A percentile compares a stretch with the other conserved stretches of the same genome.
phyloP scores from a whole-genome alignment of 768 basidiomycete genomes.

The Pleurotus pulmonarius region DNA sequence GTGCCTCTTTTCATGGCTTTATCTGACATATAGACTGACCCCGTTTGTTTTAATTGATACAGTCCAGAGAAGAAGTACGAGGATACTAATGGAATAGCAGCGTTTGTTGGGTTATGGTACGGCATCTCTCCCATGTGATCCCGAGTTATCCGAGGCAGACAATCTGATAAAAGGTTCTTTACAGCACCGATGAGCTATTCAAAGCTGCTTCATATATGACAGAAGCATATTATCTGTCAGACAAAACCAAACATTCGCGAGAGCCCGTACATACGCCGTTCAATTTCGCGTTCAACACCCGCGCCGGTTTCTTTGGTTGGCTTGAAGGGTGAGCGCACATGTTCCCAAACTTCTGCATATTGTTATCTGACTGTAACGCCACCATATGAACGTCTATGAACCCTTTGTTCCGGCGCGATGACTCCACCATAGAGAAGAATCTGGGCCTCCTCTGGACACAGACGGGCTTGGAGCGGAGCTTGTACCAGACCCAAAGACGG shows the following conservation, averaged over 20 bases:
- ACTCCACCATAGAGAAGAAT: background rate
- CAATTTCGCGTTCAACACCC: slow-evolving; percentile 61
- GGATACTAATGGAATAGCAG: slow-evolving; percentile 61
- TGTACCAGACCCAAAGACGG: slow-evolving; percentile 4
- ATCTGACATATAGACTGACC: background rate
- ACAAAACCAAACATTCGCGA: slow-evolving; percentile 27
- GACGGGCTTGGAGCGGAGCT: background rate
- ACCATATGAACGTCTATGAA: background rate
- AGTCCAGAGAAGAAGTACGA: slow-evolving; percentile 67
- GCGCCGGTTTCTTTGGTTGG: slow-evolving; percentile 66
- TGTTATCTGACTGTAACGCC: background rate
- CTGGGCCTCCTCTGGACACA: background rate
- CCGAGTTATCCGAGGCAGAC: background rate
- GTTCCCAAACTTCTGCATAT: too few species aligned
- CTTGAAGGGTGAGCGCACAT: slow-evolving; percentile 44
- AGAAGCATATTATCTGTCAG: slow-evolving; percentile 52
- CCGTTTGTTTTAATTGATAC: background rate
- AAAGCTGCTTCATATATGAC: slow-evolving; percentile 76
- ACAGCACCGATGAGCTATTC: slow-evolving; percentile 72
- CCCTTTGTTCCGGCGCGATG: background rate
- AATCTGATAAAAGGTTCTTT: background rate
- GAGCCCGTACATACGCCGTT: slow-evolving; percentile 62
- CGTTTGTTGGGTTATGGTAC: slow-evolving; percentile 68
- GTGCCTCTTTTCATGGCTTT: background rate
- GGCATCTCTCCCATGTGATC: slow-evolving; percentile 17